Base-by-base conservation (phyloP, 345 rosid species). In the Geranium rotundifolium region DNA sequence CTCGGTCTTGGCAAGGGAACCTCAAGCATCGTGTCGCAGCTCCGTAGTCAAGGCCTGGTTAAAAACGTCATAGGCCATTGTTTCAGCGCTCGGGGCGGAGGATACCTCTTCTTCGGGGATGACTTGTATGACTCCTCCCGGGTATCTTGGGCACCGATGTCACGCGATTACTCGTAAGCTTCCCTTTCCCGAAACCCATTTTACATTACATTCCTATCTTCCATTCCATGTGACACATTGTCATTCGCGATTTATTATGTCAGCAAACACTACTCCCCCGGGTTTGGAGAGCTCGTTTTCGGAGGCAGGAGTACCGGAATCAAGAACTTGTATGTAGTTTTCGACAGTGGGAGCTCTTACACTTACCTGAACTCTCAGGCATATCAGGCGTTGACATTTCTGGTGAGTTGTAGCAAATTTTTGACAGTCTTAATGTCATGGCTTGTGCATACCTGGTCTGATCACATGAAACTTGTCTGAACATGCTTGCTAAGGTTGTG, bases 281-380 rank as follows among this genome's bases (percentile, higher is more conserved):
- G 95, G 60, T 59, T 58, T 23, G 91, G 87, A 7, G 96, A 93
- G 46, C 85, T 93, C 61, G 17, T 66, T 17, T 86, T 70, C 57
- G 84, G 80, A 7, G 92, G 92, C 30, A 86, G 77, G 65, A 34
- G 86, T 30, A 83, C 96, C 0, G 90, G 83, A 46, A 19, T 76
- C 17, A 84, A 72, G 75, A 82, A 90, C 70, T 67, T 93, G 52
- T 68, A 58, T 2, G 58, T 72, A 34, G 64, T 77, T 46, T 81
- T 93, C 29, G 99, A 93, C 75, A 88, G 96, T 34, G 99, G 99
- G 59, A 88, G 97, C 75, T 86, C 99, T 19, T 93, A 90, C 65
- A 85, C 90, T n/a, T 93, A 93, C 75, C 71, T 93, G 58, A 85
- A 78, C 63, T 78, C 81, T 13, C 71, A 69, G 72, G 86, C 89